Base-by-base conservation (phyloP, 495 filamentous ascomycete genomes). In the Penicillium turbatum region DNA sequence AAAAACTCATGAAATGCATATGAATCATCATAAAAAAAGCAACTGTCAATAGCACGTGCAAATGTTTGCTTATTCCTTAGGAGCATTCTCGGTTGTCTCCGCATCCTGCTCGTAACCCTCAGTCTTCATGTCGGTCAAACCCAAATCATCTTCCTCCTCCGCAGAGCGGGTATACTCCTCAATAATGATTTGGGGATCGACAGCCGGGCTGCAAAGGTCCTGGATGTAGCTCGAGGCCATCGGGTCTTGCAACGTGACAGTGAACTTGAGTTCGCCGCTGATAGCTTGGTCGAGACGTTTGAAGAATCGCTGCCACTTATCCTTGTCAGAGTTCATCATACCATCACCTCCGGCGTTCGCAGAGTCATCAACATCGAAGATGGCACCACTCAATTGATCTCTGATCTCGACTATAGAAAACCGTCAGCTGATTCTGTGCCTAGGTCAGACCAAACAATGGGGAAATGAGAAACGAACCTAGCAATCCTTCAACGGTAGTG, bases 221-320 rank as follows among this genome's bases (percentile, higher is more conserved):
- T 98, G 93, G 48, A 97, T 88, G 63, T 97, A 98, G 68, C 87
- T 92, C 64, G 83, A 85, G 13, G 91, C 93, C 56, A 97, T 65
- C 3, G 93, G 93, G 66, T 98, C 93, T 56, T 86, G 81, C 38
- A 98, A 80, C 9, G 92, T 78, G 34, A 96, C 79, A n/a, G 85
- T 87, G 65, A 96, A 98, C 64, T 87, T 85, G 59, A 83, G 74
- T 48, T 92, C 82, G 11, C 90, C 92, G 45, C 76, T 80, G 70
- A 97, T 92, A 36, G 95, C 95, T 8, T 78, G 69, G 30, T 86
- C 77, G 12, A 98, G 80, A 21, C 78, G 77, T 6, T 65, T 72
- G 63, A 98, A 98, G 76, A 98, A 98, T 6, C 73, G 66, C 0
- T 77, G 75, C 93, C 93, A 98, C 49, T 81, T 83, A 16, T 78